Percentiles rank a stretch among this genome's conserved stretches.
These are phyloP conservation scores for Trametes sp. DNA, from an alignment of 1,284 basidiomycete genomes.

Conservation along the genomic window DNA sequence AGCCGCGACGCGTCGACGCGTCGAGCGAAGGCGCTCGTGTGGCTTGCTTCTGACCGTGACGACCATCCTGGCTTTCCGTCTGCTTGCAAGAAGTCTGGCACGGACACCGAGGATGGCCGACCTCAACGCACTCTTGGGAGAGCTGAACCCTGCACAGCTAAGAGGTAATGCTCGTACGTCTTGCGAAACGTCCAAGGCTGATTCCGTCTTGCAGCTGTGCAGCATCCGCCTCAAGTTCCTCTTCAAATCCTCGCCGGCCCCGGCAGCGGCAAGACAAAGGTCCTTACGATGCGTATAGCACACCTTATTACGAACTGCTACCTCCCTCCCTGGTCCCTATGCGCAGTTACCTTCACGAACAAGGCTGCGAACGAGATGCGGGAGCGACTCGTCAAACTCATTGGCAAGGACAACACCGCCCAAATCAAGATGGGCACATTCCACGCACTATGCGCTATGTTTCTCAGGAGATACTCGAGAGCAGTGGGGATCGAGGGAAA, in stretches of 20 bases:
- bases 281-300: conserved; percentile 80
- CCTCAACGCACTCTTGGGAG: conserved; percentile 23
- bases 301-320: conserved; percentile 71
- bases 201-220: conserved; percentile 62
- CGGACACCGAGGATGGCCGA: conserved; percentile 15
- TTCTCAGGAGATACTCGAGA: conserved; percentile 73
- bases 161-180: conserved; percentile 13
- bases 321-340: conserved; percentile 69
- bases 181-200: not conserved
- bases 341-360: conserved; percentile 87
- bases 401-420: conserved; percentile 69
- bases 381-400: conserved; percentile 71
- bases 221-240: conserved; percentile 65
- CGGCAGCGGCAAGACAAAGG: conserved; percentile 78
- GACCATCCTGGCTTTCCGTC: not conserved
- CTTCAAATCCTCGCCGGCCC: conserved; percentile 89
- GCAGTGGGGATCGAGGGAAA: conserved; percentile 72
- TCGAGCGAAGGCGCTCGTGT: conserved; percentile 18
- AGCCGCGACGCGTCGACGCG: conserved; percentile 27
- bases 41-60: conserved; percentile 20
- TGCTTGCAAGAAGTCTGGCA: not conserved
- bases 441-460: conserved; percentile 80
- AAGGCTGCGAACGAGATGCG: conserved; percentile 94
- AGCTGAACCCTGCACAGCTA: conserved; percentile 34
- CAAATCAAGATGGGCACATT: conserved; percentile 84